Evolutionary conservation across 1,284 basidiomycete genomes (phyloP).

Genomic region (Calocybe gambosa): DNA sequence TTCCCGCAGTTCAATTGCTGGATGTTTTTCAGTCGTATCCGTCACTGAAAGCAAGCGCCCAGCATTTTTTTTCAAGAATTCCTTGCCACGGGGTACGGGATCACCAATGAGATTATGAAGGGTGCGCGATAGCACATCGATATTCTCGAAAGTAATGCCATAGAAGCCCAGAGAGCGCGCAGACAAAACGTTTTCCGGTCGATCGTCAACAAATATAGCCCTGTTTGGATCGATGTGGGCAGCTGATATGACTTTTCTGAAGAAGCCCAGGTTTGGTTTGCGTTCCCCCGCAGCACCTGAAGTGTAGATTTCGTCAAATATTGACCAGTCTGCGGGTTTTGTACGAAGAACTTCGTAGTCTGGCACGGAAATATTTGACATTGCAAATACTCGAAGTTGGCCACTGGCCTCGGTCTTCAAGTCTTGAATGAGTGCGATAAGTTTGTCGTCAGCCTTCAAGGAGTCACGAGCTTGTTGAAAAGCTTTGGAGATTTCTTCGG

Average conservation of each 20-base stretch:
- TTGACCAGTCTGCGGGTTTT: slow-evolving; percentile 43
- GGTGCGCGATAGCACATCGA: slow-evolving; percentile 35
- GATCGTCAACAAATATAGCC: slow-evolving; percentile 54
- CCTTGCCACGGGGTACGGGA: slow-evolving; percentile 35
- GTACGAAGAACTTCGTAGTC: slow-evolving; percentile 42
- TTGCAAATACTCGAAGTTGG: slow-evolving; percentile 42
- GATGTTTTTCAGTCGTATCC: slow-evolving; percentile 22
- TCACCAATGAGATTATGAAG: slow-evolving; percentile 43
- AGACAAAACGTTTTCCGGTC: slow-evolving; percentile 51
- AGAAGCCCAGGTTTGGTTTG: slow-evolving; percentile 52
- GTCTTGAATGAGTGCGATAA: slow-evolving; percentile 42
- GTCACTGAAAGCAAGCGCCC: slow-evolving; percentile 41
- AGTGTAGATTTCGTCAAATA: slow-evolving; percentile 50
- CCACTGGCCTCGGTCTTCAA: slow-evolving; percentile 33
- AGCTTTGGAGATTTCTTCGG: slow-evolving; percentile 34
- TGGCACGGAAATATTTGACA: slow-evolving; percentile 56
- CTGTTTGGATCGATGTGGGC: slow-evolving; percentile 36
- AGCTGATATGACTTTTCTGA: slow-evolving; percentile 39
- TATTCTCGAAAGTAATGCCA: slow-evolving; percentile 45
- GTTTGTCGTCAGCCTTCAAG: slow-evolving; percentile 35
- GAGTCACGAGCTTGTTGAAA: slow-evolving; percentile 43
- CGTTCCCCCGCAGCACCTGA: slow-evolving; percentile 45
- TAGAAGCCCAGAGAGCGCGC: slow-evolving; percentile 51
- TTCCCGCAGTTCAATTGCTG: slow-evolving; percentile 37
- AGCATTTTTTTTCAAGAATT: slow-evolving; percentile 36